These are phyloP conservation scores for Hyphopichia burtonii DNA, from an alignment of 1,139 yeast genomes.

Conservation along the genomic window DNA sequence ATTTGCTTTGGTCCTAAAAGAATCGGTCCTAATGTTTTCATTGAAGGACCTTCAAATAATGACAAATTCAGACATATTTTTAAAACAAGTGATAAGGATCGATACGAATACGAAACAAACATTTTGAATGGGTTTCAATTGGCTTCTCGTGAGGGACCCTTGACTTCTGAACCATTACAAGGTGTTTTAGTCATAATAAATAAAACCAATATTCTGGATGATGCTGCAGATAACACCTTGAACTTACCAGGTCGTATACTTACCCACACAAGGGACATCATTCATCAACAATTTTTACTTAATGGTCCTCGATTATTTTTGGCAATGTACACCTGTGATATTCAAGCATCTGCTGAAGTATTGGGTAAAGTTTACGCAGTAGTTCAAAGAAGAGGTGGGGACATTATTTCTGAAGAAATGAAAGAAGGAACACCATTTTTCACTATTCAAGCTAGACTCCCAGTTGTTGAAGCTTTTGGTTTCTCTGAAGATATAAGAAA, in stretches of 20 bases:
- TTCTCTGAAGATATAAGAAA: slow-evolving; percentile 93
- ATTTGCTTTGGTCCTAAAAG: slow-evolving; percentile 77
- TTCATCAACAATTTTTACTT: slow-evolving; percentile 65
- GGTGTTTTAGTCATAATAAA: slow-evolving; percentile 62
- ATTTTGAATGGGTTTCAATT: slow-evolving; percentile 82
- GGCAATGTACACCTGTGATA: slow-evolving; percentile 92
- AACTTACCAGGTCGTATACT: slow-evolving; percentile 70
- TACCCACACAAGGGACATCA: slow-evolving; percentile 68
- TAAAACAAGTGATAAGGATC: slow-evolving; percentile 11
- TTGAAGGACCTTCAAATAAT: slow-evolving; percentile 47
- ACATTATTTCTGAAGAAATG: slow-evolving; percentile 87
- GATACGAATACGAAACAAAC: slow-evolving; percentile 60
- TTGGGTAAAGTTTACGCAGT: slow-evolving; percentile 95
- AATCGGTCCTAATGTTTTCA: slow-evolving; percentile 71
- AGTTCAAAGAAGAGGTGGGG: slow-evolving; percentile 84
- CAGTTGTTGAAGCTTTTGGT: slow-evolving; percentile 96
- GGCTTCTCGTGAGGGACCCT: slow-evolving; percentile 82
- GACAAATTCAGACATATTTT: slow-evolving; percentile 33
- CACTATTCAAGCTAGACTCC: slow-evolving; percentile 79
- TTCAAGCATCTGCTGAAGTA: slow-evolving; percentile 93
- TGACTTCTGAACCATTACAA: slow-evolving; percentile 84
- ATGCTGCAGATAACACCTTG: slow-evolving; percentile 25
- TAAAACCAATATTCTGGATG: slow-evolving; percentile 31
- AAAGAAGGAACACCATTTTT: slow-evolving; percentile 98
- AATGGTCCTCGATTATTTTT: slow-evolving; percentile 89